phyloP scores from a whole-genome alignment of 2,329 filamentous ascomycete genomes.

The Phoma sp. region DNA sequence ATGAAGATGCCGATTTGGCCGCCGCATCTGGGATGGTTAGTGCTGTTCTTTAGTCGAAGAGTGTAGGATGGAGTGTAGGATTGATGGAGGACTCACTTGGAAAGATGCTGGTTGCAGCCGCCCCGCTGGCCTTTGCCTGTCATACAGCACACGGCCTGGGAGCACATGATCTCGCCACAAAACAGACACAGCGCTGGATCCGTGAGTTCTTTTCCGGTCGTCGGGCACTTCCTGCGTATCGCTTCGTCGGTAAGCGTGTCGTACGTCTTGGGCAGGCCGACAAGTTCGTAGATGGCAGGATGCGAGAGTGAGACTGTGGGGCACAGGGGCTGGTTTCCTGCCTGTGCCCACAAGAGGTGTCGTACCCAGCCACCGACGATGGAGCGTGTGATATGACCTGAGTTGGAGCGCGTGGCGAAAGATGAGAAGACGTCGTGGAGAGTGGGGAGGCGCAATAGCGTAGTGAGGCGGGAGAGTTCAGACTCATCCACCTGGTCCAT shows the following conservation, averaged over 20 bases:
- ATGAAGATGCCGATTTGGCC: slow-evolving; percentile 91
- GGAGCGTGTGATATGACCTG: slow-evolving; percentile 52
- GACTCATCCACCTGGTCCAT: slow-evolving; percentile 66
- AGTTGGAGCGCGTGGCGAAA: slow-evolving; percentile 49
- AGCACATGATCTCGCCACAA: slow-evolving; percentile 96
- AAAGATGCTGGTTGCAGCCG: slow-evolving; percentile 86
- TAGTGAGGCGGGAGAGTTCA: slow-evolving; percentile 83
- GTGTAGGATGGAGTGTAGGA: neutral
- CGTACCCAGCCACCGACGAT: slow-evolving; percentile 76
- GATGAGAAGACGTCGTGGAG: slow-evolving; percentile 79
- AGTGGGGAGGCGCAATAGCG: slow-evolving; percentile 75
- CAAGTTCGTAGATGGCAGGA: slow-evolving; percentile 90
- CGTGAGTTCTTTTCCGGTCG: slow-evolving; percentile 86
- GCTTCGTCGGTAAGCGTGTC: slow-evolving; percentile 93
- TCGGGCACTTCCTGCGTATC: slow-evolving; percentile 82
- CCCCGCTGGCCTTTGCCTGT: slow-evolving; percentile 61
- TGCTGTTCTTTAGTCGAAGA: neutral
- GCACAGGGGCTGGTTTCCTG: slow-evolving; percentile 51
- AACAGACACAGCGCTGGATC: slow-evolving; percentile 93
- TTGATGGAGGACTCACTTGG: slow-evolving; percentile 68
- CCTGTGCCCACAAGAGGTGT: slow-evolving; percentile 59
- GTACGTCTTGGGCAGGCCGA: slow-evolving; percentile 90
- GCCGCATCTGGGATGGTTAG: slow-evolving; percentile 70
- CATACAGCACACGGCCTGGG: slow-evolving; percentile 90
- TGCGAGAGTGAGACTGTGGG: slow-evolving; percentile 68